These are phyloP conservation scores for Naegleria lovaniensis DNA, from an alignment of 208 protist genomes.

Conservation along the genomic window DNA sequence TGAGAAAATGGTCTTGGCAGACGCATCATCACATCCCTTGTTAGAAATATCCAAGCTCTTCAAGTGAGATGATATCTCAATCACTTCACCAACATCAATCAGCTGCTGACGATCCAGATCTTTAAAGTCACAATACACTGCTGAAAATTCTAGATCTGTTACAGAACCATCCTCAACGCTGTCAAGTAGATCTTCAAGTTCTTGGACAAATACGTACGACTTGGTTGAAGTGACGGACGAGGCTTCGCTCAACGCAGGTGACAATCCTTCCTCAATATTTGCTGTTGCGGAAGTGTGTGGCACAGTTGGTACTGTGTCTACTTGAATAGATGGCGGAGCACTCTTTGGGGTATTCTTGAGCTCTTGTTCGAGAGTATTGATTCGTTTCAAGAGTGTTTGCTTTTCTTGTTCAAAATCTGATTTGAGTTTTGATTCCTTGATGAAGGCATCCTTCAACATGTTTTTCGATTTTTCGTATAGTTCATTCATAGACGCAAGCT, in stretches of 20 bases:
- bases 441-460: not conserved
- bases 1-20: not conserved
- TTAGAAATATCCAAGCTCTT: not conserved
- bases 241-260: not conserved
- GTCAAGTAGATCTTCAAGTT: not conserved
- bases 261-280: not conserved
- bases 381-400: not conserved
- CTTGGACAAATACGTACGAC: not conserved
- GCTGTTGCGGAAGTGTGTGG: no score
- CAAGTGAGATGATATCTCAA: not conserved
- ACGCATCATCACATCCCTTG: not conserved
- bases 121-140: not conserved
- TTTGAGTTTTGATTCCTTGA: not conserved
- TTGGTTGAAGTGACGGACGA: not conserved
- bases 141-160: not conserved
- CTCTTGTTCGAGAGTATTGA: not conserved
- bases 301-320: no score
- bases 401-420: not conserved
- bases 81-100: not conserved
- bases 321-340: no score
- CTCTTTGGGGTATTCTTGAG: not conserved
- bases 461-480: not conserved
- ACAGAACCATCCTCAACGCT: not conserved
- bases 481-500: no score
- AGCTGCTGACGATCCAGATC: not conserved